Conservation (phyloP, 1,284 basidiomycete genomes). For the Ustilago nuda region DNA sequence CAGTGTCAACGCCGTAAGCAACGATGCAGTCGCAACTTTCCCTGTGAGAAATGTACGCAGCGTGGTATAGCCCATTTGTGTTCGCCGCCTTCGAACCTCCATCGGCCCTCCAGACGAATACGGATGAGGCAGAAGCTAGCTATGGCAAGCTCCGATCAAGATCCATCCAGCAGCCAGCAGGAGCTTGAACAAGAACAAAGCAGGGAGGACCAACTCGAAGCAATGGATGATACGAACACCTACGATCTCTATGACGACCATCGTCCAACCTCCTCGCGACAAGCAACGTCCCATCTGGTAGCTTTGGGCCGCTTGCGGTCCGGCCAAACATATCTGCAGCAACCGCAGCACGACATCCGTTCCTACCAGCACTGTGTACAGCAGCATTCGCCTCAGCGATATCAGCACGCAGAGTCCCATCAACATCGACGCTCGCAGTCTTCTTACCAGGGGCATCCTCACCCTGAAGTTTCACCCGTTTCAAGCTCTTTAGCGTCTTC, state of each 20-base stretch:
- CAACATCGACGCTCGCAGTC: constrained; percentile 18
- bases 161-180: neutral
- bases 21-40: constrained; percentile 42
- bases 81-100: constrained; percentile 32
- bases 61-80: constrained; percentile 46
- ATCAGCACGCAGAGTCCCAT: neutral
- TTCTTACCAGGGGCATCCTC: constrained; percentile 1
- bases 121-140: constrained; percentile 41
- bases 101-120: constrained; percentile 40
- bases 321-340: too few relatives aligned
- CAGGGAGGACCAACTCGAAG: constrained; percentile 12
- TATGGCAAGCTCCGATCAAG: constrained; percentile 4
- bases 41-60: constrained; percentile 47
- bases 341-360: too few relatives aligned
- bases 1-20: constrained; percentile 49
- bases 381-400: neutral
- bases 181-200: neutral
- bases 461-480: constrained; percentile 3
- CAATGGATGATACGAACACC: constrained; percentile 30
- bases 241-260: constrained; percentile 42
- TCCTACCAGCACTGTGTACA: too few relatives aligned
- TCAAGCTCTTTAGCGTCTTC: constrained; percentile 13
- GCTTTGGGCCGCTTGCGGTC: too few relatives aligned
- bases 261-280: too few relatives aligned
- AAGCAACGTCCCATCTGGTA: too few relatives aligned